These are phyloP conservation scores for Globisporangium abappressorium DNA, from an alignment of 352 stramenopile genomes.

Conservation along the genomic window DNA sequence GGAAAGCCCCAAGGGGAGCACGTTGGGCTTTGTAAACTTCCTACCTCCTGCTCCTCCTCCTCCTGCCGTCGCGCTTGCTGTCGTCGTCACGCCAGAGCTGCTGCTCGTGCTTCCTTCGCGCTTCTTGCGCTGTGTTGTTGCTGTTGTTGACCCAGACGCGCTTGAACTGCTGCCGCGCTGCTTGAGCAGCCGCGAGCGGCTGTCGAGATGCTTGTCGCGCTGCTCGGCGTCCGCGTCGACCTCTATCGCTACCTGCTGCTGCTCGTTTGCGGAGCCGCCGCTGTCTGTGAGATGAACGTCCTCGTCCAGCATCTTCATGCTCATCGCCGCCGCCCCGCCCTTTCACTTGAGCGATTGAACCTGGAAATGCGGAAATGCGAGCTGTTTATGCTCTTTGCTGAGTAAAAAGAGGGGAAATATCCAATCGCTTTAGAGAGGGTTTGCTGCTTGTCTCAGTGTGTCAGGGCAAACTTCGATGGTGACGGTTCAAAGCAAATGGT, in stretches of 20 bases:
- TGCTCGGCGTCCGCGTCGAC: background rate
- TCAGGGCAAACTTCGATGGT: background rate
- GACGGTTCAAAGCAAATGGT: background rate
- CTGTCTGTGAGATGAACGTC: conserved; percentile 15
- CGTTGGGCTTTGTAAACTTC: conserved; percentile 1
- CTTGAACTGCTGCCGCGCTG: conserved; percentile 25
- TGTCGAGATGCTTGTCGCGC: conserved; percentile 7
- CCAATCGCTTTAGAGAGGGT: conserved; percentile 6
- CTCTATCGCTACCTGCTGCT: background rate
- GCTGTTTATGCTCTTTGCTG: background rate
- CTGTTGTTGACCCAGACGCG: background rate
- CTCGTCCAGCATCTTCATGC: conserved; percentile 32
- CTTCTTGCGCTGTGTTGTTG: conserved; percentile 11
- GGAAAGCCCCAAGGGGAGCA: conserved; percentile 7
- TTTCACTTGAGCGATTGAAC: background rate
- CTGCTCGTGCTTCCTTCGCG: conserved; percentile 10
- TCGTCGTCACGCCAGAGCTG: background rate
- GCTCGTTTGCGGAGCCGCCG: background rate
- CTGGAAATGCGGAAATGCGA: background rate
- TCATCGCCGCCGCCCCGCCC: conserved; percentile 18
- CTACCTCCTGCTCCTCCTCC: conserved; percentile 16
- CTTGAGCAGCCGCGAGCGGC: conserved; percentile 22
- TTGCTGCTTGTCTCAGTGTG: background rate
- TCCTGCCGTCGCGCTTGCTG: background rate
- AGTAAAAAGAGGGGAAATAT: conserved; percentile 10